Conservation (phyloP, 306 rosid species). For the Casuarina glauca region DNA sequence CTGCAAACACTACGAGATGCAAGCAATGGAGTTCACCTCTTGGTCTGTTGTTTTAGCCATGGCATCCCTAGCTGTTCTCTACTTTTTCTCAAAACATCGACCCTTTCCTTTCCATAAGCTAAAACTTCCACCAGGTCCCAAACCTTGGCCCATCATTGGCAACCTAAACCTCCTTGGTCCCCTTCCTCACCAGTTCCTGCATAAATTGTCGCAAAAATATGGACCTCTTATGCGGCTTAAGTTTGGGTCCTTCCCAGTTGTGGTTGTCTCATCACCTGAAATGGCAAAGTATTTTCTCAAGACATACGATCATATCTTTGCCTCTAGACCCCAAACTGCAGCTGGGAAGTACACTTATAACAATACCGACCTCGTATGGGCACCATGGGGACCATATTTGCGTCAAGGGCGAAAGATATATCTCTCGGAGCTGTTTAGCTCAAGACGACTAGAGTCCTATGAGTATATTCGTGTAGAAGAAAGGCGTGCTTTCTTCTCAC, state of each 20-base stretch:
- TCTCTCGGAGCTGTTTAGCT: slow-evolving; percentile 40
- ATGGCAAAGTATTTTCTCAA: slow-evolving; percentile 34
- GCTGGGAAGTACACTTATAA: slow-evolving; percentile 46
- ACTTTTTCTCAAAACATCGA: slow-evolving; percentile 12
- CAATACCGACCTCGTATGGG: slow-evolving; percentile 36
- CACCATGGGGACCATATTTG: slow-evolving; percentile 42
- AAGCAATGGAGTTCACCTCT: slow-evolving; percentile 14
- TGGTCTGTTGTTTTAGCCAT: not conserved
- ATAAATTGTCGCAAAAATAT: slow-evolving; percentile 38
- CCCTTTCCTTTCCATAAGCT: not conserved
- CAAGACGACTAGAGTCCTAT: slow-evolving; percentile 28
- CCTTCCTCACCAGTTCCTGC: slow-evolving; percentile 47
- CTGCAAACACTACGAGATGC: too few species aligned
- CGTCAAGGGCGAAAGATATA: slow-evolving; percentile 46
- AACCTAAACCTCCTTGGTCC: slow-evolving; percentile 40
- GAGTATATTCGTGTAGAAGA: slow-evolving; percentile 44
- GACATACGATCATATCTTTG: slow-evolving; percentile 36
- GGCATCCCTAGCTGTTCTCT: slow-evolving; percentile 6
- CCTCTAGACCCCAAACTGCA: slow-evolving; percentile 45
- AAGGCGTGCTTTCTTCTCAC: slow-evolving; percentile 18
- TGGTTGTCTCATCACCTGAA: slow-evolving; percentile 42
- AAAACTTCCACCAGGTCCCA: slow-evolving; percentile 44
- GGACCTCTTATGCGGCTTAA: slow-evolving; percentile 47
- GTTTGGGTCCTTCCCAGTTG: slow-evolving; percentile 42
- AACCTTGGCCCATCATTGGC: slow-evolving; percentile 52